Conservation (phyloP, 805 yeast species). For the Pichia cephalocereana region DNA sequence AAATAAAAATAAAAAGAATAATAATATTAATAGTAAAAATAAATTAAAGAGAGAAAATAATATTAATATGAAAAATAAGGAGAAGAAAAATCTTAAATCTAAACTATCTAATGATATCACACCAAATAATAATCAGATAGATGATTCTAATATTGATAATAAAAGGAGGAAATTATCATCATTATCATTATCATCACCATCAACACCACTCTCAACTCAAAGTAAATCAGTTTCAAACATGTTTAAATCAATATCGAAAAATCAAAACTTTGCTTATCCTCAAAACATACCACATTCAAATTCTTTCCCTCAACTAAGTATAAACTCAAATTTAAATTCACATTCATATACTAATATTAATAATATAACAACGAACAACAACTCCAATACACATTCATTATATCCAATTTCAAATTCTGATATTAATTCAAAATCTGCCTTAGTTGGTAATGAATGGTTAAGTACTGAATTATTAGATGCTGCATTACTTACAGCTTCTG, state of each 20-base stretch:
- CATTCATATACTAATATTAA: no score
- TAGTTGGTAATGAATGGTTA: constrained; percentile 51
- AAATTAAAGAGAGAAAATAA: not conserved
- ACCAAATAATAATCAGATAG: no score
- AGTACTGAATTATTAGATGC: constrained; percentile 65
- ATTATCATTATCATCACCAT: not conserved
- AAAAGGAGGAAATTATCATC: not conserved
- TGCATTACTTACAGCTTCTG: constrained; percentile 66
- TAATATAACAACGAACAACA: not conserved
- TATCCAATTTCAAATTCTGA: constrained; percentile 1
- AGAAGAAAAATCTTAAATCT: not conserved
- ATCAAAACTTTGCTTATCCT: constrained; percentile 2
- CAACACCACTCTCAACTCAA: no score
- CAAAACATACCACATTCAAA: not conserved
- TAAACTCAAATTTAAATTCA: no score
- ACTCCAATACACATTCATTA: no score
- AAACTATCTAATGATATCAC: not conserved
- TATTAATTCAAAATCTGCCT: not conserved
- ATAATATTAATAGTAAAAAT: no score
- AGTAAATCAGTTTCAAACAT: not conserved
- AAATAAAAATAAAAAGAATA: not conserved
- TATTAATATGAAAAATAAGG: no score
- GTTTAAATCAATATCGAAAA: not conserved
- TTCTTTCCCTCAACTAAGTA: not conserved
- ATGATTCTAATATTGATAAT: not conserved